These are phyloP conservation scores for Fusarium sp. DNA, from an alignment of 2,329 filamentous ascomycete genomes.

Conservation along the genomic window DNA sequence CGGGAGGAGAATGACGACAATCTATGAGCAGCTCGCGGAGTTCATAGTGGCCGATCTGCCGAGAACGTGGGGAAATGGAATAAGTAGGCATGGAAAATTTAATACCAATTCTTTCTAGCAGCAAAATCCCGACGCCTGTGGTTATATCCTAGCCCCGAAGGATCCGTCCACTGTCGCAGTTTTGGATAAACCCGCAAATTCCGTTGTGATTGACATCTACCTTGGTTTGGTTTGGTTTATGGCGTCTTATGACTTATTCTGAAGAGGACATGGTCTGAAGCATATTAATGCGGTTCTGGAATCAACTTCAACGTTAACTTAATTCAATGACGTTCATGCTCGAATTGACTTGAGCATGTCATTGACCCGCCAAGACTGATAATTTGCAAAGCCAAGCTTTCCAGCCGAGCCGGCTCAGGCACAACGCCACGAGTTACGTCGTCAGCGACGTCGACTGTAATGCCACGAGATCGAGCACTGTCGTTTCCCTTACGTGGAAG, in stretches of 20 bases:
- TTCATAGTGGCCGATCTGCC: constrained; percentile 36
- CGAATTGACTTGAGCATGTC: constrained; percentile 12
- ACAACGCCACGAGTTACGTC: constrained; percentile 25
- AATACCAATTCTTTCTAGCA: not conserved
- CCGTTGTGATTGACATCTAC: constrained; percentile 22
- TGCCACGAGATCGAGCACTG: constrained; percentile 17
- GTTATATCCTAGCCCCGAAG: constrained; percentile 37
- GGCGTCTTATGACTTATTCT: not conserved
- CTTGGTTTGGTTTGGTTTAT: not conserved
- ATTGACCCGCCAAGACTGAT: constrained; percentile 5
- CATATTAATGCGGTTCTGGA: not conserved
- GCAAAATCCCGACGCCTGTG: not conserved
- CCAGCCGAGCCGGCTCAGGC: constrained; percentile 1
- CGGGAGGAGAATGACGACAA: constrained; percentile 4
- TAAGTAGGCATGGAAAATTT: not conserved
- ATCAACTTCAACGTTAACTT: not conserved
- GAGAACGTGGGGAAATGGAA: constrained; percentile 33
- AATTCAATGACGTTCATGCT: constrained; percentile 26
- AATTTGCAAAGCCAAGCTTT: not conserved
- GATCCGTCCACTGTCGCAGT: constrained; percentile 19
- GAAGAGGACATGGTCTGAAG: not conserved
- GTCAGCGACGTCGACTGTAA: not conserved
- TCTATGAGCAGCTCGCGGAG: constrained; percentile 15
- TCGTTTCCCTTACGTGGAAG: constrained; percentile 13
- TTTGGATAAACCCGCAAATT: constrained; percentile 29